These are phyloP conservation scores for Pezizomycotina sp. DNA, from an alignment of 2,329 filamentous ascomycete genomes.

Conservation along the genomic window DNA sequence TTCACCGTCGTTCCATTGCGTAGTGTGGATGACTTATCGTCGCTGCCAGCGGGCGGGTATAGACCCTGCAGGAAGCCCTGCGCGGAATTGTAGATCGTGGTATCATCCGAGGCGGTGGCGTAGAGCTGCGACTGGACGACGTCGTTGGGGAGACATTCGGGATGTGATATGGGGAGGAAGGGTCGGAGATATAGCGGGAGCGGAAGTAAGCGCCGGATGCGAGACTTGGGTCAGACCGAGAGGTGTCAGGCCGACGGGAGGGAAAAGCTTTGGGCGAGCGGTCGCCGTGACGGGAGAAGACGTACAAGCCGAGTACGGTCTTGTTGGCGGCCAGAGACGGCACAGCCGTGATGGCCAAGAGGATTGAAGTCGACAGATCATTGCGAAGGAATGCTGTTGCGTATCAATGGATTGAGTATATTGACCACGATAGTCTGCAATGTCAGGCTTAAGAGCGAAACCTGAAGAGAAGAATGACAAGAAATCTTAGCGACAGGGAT, in stretches of 20 bases:
- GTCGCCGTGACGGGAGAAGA: slow-evolving; percentile 84
- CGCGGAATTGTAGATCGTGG: slow-evolving; percentile 68
- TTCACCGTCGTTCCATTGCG: slow-evolving; percentile 52
- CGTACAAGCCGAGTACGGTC: slow-evolving; percentile 63
- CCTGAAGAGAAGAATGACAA: no score
- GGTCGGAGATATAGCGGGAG: slow-evolving; percentile 53
- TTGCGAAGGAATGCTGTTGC: no score
- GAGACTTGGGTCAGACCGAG: slow-evolving; percentile 64
- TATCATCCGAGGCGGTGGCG: slow-evolving; percentile 57
- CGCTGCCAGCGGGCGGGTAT: slow-evolving; percentile 56
- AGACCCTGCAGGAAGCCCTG: slow-evolving; percentile 68
- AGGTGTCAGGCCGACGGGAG: slow-evolving; percentile 56
- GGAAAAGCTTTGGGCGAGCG: slow-evolving; percentile 62
- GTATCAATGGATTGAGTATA: no score
- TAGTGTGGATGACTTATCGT: slow-evolving; percentile 41
- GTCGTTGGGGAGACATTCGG: slow-evolving; percentile 47
- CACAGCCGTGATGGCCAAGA: no score
- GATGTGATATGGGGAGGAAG: slow-evolving; percentile 41
- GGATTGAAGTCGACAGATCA: no score
- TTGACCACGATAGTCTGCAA: no score
- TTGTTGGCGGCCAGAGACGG: no score
- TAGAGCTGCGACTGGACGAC: slow-evolving; percentile 55
- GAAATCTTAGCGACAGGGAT: no score
- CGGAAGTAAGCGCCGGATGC: slow-evolving; percentile 60
- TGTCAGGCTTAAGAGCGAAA: no score